Evolutionary conservation across 192 early-diverging fungal genomes (phyloP).

Genomic region (Podila horticola): DNA sequence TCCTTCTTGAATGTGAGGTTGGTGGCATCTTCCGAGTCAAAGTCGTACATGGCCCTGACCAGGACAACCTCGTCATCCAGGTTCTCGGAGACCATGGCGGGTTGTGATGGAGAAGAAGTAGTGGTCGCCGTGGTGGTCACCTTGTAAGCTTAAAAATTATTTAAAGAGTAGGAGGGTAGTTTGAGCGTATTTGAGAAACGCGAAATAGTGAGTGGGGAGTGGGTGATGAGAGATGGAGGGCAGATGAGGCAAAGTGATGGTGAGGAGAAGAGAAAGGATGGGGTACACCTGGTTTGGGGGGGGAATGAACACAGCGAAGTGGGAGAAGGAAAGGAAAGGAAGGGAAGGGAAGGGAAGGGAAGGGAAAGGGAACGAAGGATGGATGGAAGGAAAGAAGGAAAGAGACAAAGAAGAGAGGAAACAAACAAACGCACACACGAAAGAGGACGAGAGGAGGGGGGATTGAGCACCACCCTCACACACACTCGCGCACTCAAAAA

Average conservation of each 20-base stretch:
- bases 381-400: neutral
- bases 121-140: neutral
- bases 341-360: neutral
- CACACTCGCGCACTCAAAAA: neutral
- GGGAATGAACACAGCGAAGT: neutral
- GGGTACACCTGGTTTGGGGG: neutral
- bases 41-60: conserved; percentile 83
- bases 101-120: neutral
- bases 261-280: no score
- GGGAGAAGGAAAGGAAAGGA: neutral
- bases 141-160: neutral
- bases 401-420: neutral
- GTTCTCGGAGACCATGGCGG: conserved; percentile 37
- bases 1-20: conserved; percentile 78
- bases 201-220: neutral
- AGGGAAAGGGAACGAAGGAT: neutral
- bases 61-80: conserved; percentile 35
- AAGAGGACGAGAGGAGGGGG: neutral
- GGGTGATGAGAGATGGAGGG: neutral
- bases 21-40: conserved; percentile 74
- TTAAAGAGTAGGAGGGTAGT: neutral
- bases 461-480: neutral
- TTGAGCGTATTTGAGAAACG: neutral
- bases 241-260: neutral
- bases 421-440: neutral